Conservation (phyloP, 768 basidiomycete genomes). For the Termitomyces sp. region DNA sequence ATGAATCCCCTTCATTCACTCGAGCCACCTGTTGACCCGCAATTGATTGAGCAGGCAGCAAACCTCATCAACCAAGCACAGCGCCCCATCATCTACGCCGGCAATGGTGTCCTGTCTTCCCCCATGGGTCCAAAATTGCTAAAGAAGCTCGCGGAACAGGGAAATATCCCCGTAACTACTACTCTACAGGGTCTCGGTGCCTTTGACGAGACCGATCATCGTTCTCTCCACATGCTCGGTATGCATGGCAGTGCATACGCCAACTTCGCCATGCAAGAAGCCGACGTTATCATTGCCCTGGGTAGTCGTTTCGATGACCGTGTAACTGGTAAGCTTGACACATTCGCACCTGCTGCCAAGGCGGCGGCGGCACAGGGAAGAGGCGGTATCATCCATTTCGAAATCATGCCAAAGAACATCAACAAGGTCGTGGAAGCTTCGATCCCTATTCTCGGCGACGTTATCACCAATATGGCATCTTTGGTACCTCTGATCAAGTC, state of each 20-base stretch:
- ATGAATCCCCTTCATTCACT: conserved; percentile 61
- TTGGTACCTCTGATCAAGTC: conserved; percentile 76
- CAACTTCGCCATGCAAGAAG: conserved; percentile 95
- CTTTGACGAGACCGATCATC: conserved; percentile 86
- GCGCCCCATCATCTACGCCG: conserved; percentile 89
- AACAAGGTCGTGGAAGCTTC: conserved; percentile 98
- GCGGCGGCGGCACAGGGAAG: conserved; percentile 81
- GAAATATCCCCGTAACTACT: conserved; percentile 96
- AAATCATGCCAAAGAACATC: conserved; percentile 97
- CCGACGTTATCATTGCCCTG: conserved; percentile 96
- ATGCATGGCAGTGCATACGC: conserved; percentile 99
- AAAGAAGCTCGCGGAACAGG: conserved; percentile 68
- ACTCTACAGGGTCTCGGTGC: conserved; percentile 94
- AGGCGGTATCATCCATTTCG: conserved; percentile 99
- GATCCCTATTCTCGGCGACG: conserved; percentile 92
- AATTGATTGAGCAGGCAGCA: conserved; percentile 78
- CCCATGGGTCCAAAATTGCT: conserved; percentile 81
- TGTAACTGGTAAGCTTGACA: conserved; percentile 85
- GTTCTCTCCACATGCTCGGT: conserved; percentile 93
- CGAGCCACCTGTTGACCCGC: conserved; percentile 55
- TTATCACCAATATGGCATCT: conserved; percentile 72
- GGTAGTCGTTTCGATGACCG: conserved; percentile 98
- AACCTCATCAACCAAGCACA: conserved; percentile 88
- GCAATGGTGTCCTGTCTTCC: conserved; percentile 82
- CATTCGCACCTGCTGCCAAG: conserved; percentile 87